Evolutionary conservation across 768 basidiomycete genomes (phyloP).

Genomic region (Sistotremastrum niveocremeum): DNA sequence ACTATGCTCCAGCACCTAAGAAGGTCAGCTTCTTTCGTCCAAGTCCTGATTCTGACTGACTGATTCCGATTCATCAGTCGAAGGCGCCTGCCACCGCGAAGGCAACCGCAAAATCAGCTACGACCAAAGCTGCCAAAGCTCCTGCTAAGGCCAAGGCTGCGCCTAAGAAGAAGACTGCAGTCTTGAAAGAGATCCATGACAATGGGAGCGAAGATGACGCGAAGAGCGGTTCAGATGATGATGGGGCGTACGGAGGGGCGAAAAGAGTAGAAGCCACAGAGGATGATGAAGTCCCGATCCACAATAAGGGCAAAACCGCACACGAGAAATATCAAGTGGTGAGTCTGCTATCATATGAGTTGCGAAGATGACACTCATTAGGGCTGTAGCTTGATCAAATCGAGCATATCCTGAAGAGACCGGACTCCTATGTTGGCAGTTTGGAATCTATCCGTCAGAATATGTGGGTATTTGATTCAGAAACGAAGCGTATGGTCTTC

Average conservation of each 20-base stretch:
- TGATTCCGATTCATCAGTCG: slow-evolving; percentile 16
- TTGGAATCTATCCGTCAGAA: slow-evolving; percentile 74
- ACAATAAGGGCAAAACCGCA: slow-evolving; percentile 69
- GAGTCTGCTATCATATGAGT: slow-evolving; percentile 9
- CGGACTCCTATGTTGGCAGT: slow-evolving; percentile 94
- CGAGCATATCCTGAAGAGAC: slow-evolving; percentile 86
- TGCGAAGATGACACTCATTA: neutral
- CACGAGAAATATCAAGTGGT: slow-evolving; percentile 90
- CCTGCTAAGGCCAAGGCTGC: slow-evolving; percentile 37
- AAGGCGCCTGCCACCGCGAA: slow-evolving; percentile 35
- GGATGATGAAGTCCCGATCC: slow-evolving; percentile 5
- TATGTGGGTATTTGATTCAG: slow-evolving; percentile 92
- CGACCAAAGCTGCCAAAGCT: slow-evolving; percentile 26
- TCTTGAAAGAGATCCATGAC: slow-evolving; percentile 48
- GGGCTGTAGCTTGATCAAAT: slow-evolving; percentile 70
- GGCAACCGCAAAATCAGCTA: slow-evolving; percentile 26
- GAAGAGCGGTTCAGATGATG: slow-evolving; percentile 26
- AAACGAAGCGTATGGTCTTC: slow-evolving; percentile 69
- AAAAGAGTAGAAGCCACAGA: slow-evolving; percentile 11
- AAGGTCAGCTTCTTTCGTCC: slow-evolving; percentile 27
- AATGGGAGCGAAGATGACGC: slow-evolving; percentile 35
- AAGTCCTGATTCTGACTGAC: slow-evolving; percentile 7
- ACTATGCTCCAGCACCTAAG: slow-evolving; percentile 39
- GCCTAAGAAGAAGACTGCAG: slow-evolving; percentile 48
- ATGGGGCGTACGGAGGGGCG: slow-evolving; percentile 15